Percentiles rank a stretch among this genome's conserved stretches.
Evolutionary conservation across 2,329 filamentous ascomycete species (phyloP).

Genomic region (Pseudogymnoascus sp.): DNA sequence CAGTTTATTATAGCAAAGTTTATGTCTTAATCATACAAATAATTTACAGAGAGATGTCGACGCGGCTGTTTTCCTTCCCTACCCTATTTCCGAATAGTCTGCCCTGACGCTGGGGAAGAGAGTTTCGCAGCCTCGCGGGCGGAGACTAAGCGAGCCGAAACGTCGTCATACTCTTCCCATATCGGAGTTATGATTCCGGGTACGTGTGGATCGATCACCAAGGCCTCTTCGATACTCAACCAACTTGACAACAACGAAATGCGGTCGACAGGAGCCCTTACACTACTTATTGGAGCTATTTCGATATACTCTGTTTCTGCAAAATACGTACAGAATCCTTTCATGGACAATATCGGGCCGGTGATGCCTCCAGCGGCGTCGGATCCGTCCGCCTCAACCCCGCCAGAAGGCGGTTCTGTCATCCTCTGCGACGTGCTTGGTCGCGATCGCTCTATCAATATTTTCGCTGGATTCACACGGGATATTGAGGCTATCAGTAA

Average conservation of each 20-base stretch:
- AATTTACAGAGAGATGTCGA: not conserved
- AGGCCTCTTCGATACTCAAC: not conserved
- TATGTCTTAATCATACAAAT: not conserved
- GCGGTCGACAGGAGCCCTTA: slow-evolving; percentile 5
- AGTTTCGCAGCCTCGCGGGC: slow-evolving; percentile 10
- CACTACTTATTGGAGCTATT: not conserved
- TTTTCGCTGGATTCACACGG: slow-evolving; percentile 76
- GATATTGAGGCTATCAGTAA: slow-evolving; percentile 63
- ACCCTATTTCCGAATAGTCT: slow-evolving; percentile 2
- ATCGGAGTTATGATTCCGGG: not conserved
- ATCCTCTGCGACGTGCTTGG: slow-evolving; percentile 81
- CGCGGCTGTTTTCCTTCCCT: not conserved
- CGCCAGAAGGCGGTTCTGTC: slow-evolving; percentile 41
- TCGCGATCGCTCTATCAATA: slow-evolving; percentile 69
- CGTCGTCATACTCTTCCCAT: slow-evolving; percentile 8
- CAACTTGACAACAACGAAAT: not conserved
- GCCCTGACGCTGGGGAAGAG: slow-evolving; percentile 7
- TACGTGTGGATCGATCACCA: not conserved
- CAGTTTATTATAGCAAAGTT: not conserved
- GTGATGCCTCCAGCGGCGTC: slow-evolving; percentile 21
- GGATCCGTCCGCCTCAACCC: slow-evolving; percentile 23
- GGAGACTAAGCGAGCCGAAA: slow-evolving; percentile 11
- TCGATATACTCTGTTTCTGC: not conserved
- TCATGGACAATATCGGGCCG: slow-evolving; percentile 23
- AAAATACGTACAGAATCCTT: slow-evolving; percentile 4